phyloP scores from a whole-genome alignment of 2,329 filamentous ascomycete genomes.

The Xylariaceae sp. region DNA sequence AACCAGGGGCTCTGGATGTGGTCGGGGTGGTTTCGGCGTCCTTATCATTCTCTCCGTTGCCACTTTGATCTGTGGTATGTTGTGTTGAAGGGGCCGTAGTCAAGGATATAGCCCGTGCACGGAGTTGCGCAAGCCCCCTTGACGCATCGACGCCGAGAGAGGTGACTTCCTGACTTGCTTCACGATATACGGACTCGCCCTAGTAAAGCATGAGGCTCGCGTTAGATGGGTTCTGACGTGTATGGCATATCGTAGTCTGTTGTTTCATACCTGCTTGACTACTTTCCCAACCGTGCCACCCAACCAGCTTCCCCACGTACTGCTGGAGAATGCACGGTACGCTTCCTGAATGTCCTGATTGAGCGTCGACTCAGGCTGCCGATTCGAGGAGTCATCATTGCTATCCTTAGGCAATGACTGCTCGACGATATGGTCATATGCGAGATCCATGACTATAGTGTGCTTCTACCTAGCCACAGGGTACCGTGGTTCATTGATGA shows the following conservation, averaged over 20 bases:
- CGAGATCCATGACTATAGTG: constrained; percentile 70
- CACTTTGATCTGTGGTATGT: constrained; percentile 25
- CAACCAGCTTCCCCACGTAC: constrained; percentile 83
- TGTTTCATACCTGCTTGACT: constrained; percentile 71
- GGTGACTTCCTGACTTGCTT: constrained; percentile 78
- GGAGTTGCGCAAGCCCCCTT: constrained; percentile 71
- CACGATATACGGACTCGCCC: constrained; percentile 77
- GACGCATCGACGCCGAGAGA: constrained; percentile 75
- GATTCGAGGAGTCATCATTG: constrained; percentile 6
- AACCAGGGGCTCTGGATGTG: constrained; percentile 28
- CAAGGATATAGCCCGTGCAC: constrained; percentile 69
- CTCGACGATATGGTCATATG: constrained; percentile 95
- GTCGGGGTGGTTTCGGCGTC: constrained; percentile 41
- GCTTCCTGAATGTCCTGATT: constrained; percentile 91
- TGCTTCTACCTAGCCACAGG: no score
- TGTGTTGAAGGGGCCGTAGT: constrained; percentile 34
- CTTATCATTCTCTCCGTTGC: constrained; percentile 36
- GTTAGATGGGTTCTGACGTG: constrained; percentile 3
- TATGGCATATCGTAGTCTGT: neutral
- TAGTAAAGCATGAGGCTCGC: constrained; percentile 32
- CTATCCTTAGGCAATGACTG: constrained; percentile 61
- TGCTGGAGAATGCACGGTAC: constrained; percentile 86
- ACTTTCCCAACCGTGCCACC: constrained; percentile 86
- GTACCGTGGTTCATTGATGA: no score
- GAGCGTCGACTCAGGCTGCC: constrained; percentile 50